Conservation (phyloP, 2,329 filamentous ascomycete species). For the Stachybotrys chartarum region DNA sequence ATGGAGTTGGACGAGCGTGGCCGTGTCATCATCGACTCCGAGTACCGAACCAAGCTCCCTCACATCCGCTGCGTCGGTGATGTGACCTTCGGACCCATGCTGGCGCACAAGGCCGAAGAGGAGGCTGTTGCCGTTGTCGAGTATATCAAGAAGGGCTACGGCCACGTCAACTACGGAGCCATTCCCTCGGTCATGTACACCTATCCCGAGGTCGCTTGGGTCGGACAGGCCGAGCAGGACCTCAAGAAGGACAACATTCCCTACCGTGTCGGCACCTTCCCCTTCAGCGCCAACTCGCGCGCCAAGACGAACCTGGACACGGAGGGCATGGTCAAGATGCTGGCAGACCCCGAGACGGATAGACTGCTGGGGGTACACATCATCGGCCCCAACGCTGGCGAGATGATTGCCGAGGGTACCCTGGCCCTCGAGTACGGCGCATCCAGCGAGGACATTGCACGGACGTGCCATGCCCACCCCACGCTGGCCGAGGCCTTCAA, state of each 20-base stretch:
- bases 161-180: slow-evolving; percentile 97
- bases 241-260: slow-evolving; percentile 84
- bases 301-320: slow-evolving; percentile 98
- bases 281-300: slow-evolving; percentile 95
- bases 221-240: slow-evolving; percentile 95
- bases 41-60: slow-evolving; percentile 95
- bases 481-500: slow-evolving; percentile 97
- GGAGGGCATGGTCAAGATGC: slow-evolving; percentile 94
- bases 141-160: slow-evolving; percentile 96
- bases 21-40: slow-evolving; percentile 92
- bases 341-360: slow-evolving; percentile 94
- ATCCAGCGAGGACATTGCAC: slow-evolving; percentile 86
- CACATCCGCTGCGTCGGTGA: slow-evolving; percentile 97
- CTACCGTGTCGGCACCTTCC: slow-evolving; percentile 91
- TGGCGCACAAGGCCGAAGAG: slow-evolving; percentile 98
- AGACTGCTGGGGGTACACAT: slow-evolving; percentile 94
- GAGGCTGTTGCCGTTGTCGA: slow-evolving; percentile 92
- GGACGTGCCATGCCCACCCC: slow-evolving; percentile 94
- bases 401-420: slow-evolving; percentile 98
- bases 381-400: slow-evolving; percentile 88
- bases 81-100: slow-evolving; percentile 95
- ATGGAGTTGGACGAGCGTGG: slow-evolving; percentile 89
- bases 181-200: slow-evolving; percentile 99
- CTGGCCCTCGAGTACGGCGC: slow-evolving; percentile 95
- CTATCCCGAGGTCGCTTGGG: slow-evolving; percentile 96